Percentiles rank a stretch among this genome's conserved stretches.
phyloP scores from a whole-genome alignment of 2,329 filamentous ascomycete genomes.

The Leptographium radiaticola region DNA sequence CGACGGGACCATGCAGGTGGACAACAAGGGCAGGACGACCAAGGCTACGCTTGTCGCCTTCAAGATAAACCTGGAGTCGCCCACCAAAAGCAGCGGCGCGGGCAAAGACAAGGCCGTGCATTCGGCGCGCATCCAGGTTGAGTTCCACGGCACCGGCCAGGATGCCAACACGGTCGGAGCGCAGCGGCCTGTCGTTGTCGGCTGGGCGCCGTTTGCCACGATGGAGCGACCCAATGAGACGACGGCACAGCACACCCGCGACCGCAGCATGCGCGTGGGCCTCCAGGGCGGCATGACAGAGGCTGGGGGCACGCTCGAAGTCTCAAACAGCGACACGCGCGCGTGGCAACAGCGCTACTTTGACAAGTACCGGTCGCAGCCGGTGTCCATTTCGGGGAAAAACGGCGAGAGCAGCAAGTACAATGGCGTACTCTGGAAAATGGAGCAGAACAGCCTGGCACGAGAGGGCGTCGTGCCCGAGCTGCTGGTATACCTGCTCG shows the following conservation, averaged over 20 bases:
- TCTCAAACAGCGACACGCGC: neutral
- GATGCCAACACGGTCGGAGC: neutral
- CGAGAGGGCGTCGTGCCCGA: conserved; percentile 1
- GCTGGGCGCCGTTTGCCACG: conserved; percentile 5
- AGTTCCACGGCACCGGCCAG: neutral
- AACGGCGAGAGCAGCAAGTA: neutral
- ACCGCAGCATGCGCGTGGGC: neutral
- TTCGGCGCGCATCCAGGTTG: neutral
- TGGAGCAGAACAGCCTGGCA: conserved; percentile 3
- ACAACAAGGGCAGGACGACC: neutral
- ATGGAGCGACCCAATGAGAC: conserved; percentile 1
- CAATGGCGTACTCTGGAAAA: conserved; percentile 1
- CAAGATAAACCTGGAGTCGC: conserved; percentile 1
- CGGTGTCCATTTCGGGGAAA: neutral
- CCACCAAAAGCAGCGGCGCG: neutral
- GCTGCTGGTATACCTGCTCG: conserved; percentile 5
- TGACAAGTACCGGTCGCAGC: conserved; percentile 1
- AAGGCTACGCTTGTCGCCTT: conserved; percentile 4
- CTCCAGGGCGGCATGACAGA: neutral
- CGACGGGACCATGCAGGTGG: neutral
- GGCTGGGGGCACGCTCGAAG: neutral
- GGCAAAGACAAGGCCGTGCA: neutral
- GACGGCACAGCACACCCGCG: neutral
- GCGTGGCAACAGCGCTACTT: conserved; percentile 2
- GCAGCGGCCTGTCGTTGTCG: conserved; percentile 2